Evolutionary conservation across 73 alveolate genomes (phyloP).

Genomic region (Paramecium sexaurelia): DNA sequence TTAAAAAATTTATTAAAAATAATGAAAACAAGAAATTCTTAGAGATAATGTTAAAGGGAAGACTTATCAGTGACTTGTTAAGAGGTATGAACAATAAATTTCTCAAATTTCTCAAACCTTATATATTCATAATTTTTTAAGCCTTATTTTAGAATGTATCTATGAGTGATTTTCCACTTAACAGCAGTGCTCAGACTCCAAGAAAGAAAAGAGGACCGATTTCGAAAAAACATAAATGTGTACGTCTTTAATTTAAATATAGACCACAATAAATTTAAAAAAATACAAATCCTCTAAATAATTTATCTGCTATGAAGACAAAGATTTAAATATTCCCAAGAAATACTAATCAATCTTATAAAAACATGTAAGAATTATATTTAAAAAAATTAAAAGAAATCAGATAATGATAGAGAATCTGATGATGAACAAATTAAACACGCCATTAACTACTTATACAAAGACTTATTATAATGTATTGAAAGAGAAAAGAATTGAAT

Average conservation of each 20-base stretch:
- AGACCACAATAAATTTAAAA: conserved; percentile 24
- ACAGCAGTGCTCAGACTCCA: background rate
- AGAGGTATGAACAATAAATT: conserved; percentile 1
- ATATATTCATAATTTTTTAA: background rate
- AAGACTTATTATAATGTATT: conserved; percentile 26
- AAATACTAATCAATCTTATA: conserved; percentile 7
- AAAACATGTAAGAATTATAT: conserved; percentile 33
- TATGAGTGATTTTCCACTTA: background rate
- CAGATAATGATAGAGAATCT: conserved; percentile 35
- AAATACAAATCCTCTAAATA: conserved; percentile 23
- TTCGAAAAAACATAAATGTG: background rate
- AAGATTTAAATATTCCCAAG: conserved; percentile 40
- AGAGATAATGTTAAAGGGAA: background rate
- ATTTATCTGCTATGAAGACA: conserved; percentile 38
- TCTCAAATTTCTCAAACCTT: background rate
- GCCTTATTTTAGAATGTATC: conserved; percentile 10
- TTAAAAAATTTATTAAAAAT: background rate
- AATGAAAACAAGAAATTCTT: conserved; percentile 28
- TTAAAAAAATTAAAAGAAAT: background rate
- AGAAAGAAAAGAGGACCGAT: conserved; percentile 30
- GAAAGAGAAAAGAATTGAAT: conserved; percentile 18
- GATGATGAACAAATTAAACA: conserved; percentile 22
- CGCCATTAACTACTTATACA: conserved; percentile 37
- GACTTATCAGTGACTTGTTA: conserved; percentile 11
- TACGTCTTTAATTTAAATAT: background rate